Evolutionary conservation across 2,329 filamentous ascomycete species (phyloP), one percentile per base, ranked within the genome.

Genomic region (Epichloe sibirici): DNA sequence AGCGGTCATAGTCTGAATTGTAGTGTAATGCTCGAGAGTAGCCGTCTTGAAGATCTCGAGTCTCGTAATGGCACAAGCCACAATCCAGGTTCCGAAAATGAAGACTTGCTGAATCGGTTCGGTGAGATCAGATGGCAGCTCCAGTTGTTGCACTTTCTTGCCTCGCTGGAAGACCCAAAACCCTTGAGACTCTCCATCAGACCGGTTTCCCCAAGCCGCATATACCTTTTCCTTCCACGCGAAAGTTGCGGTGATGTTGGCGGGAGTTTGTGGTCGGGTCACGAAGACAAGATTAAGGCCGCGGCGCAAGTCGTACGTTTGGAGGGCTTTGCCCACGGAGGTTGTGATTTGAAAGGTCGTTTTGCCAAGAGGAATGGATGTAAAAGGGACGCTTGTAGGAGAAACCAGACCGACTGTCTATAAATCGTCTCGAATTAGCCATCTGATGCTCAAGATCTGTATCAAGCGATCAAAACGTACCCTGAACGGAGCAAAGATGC

Each of bases 311-410:
- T 98, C 93, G 72, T 98, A 98, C 0, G 93, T 98, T 70, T 98
- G 93, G 46, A 98, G 78, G 54, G 85, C 88, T 62, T 84, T 81
- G 57, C 91, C 93, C 56, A 94, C 87, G 0, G 89, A 97, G 34
- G 93, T 98, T 37, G 93, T 97, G 68, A 98, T 89, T 67, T 98
- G 93, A 65, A 95, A 98, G 3, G 90, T 95, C 1, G 88, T 91
- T 70, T 95, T 95, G 53, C 93, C 93, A 15, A 95, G 76, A 0
- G 91, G 87, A 35, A 94, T 79, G 5, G 86, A 86, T 2, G 91
- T 90, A 65, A 98, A 97, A 0, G 93, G 91, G 0, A 96, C 89
- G 48, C 76, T 71, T 2, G 91, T 96, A 0, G 93, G 89, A 5
- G 93, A 96, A 2, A 98, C 89, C 35, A 98, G 77, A 15, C 93